A percentile compares a stretch with the other conserved stretches of the same genome.
These are phyloP conservation scores for Tricholoma flavovirens DNA, from an alignment of 768 basidiomycete species.

Conservation along the genomic window DNA sequence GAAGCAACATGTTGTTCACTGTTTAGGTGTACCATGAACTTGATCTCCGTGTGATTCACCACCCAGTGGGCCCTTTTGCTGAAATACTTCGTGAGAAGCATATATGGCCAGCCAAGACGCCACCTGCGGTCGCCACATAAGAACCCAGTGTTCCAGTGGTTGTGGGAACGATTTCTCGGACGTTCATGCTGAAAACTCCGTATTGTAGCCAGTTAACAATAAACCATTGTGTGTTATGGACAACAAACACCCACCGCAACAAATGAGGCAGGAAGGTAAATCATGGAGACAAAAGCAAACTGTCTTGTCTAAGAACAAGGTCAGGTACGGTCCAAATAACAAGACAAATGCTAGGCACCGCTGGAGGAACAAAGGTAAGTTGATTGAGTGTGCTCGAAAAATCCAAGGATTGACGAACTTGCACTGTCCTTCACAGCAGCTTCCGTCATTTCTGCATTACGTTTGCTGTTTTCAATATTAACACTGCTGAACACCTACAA, in stretches of 20 bases:
- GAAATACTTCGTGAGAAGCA: constrained; percentile 15
- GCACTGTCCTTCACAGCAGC: constrained; percentile 45
- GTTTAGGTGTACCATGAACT: background rate
- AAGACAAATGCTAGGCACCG: constrained; percentile 13
- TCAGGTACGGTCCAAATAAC: background rate
- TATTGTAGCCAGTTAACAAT: constrained; percentile 14
- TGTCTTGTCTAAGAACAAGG: constrained; percentile 39
- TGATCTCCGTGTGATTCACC: background rate
- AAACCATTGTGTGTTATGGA: background rate
- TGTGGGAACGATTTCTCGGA: constrained; percentile 34
- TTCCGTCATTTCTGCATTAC: constrained; percentile 48
- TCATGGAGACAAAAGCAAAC: constrained; percentile 57
- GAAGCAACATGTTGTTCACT: background rate
- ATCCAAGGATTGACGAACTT: constrained; percentile 23
- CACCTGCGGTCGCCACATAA: constrained; percentile 35
- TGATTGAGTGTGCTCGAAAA: background rate
- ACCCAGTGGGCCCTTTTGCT: too few species aligned
- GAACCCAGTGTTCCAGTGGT: constrained; percentile 33
- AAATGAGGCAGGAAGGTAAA: constrained; percentile 55
- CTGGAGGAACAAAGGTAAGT: constrained; percentile 7
- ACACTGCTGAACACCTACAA: constrained; percentile 53
- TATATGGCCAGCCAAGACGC: constrained; percentile 33
- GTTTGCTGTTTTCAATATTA: constrained; percentile 49
- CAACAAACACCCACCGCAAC: constrained; percentile 31
- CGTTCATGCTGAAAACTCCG: constrained; percentile 53